A percentile compares a stretch with the other conserved stretches of the same genome.
phyloP scores from a whole-genome alignment of 2,329 filamentous ascomycete genomes.

The Lasiodiplodia sp. region DNA sequence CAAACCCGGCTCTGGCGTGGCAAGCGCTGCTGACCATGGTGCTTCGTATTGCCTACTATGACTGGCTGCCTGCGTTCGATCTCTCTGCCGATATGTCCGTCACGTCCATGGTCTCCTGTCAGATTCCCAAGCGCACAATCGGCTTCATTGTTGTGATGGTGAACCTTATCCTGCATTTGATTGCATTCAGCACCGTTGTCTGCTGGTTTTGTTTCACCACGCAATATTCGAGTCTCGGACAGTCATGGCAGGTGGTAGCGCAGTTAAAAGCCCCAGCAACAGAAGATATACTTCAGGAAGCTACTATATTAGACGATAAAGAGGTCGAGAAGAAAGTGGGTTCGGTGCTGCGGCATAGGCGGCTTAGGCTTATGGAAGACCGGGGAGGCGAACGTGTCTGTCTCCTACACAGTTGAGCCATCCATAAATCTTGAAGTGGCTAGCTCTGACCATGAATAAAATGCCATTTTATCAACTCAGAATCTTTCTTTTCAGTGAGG shows the following conservation, averaged over 20 bases:
- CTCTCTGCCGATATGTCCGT: neutral
- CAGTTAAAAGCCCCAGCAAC: neutral
- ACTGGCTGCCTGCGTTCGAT: constrained; percentile 10
- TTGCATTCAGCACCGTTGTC: neutral
- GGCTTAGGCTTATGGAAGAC: neutral
- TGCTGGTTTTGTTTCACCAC: neutral
- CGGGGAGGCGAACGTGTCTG: neutral
- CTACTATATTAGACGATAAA: neutral
- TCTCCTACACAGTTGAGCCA: no score
- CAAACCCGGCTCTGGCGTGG: neutral
- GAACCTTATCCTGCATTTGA: neutral
- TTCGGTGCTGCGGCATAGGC: neutral
- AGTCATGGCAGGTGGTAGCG: neutral
- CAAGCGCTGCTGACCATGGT: constrained; percentile 4
- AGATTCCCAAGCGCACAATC: neutral
- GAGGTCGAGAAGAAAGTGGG: neutral
- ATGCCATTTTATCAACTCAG: no score
- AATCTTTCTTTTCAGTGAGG: no score
- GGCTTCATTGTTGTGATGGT: neutral
- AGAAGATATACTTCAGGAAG: neutral
- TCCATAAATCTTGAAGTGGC: no score
- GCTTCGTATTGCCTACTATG: neutral
- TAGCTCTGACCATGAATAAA: no score
- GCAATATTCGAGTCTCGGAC: neutral
- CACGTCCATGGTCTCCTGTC: neutral